Base-by-base conservation (phyloP, 768 basidiomycete species). In the Amanita pallidorosea region DNA sequence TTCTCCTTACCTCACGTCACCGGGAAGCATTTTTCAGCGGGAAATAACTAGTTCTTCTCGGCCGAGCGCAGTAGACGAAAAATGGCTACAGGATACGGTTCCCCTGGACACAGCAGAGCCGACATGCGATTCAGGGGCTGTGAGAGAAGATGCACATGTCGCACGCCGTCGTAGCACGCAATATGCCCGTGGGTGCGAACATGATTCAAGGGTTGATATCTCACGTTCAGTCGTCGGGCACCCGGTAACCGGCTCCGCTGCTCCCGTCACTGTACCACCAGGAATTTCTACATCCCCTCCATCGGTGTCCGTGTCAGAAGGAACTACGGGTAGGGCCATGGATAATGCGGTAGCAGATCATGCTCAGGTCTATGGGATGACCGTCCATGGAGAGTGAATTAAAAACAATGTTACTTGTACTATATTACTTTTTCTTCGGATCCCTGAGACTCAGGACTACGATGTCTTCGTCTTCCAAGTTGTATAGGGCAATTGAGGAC, bases 381-480 rank as follows among this genome's bases (percentile, higher is more conserved):
- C n/a, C n/a, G n/a, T 29, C 7, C 27, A 29, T 25, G 25, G 25
- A 25, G 5, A 25, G 7, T 29, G 27, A 7, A 29, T 29, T 29
- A n/a, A 29, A 29, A 37, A 12, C 33, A 8, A 4, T 27, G 42
- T n/a, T 37, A 12, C 29, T 34, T 38, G 29, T 38, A 12, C 29
- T 42, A 31, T 13, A 62, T 66, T 62, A 80, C 69, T 79, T 87
- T 70, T 86, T 92, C 72, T 80, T 88, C 54, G 71, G 67, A 49
- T 87, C 84, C 52, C 85, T 80, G 31, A 97, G 72, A 49, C 78
- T 85, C 58, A 96, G 73, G 13, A 83, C 76, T 17, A 97, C 65
- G 48, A 80, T 54, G 63, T 97, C 94, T 60, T 93, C 93, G 56
- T 95, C 90, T 65, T 94, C 92, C 57, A 97, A 62, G 63, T 97